These are phyloP conservation scores for Xylaria curta DNA, from an alignment of 495 filamentous ascomycete species.

Conservation along the genomic window DNA sequence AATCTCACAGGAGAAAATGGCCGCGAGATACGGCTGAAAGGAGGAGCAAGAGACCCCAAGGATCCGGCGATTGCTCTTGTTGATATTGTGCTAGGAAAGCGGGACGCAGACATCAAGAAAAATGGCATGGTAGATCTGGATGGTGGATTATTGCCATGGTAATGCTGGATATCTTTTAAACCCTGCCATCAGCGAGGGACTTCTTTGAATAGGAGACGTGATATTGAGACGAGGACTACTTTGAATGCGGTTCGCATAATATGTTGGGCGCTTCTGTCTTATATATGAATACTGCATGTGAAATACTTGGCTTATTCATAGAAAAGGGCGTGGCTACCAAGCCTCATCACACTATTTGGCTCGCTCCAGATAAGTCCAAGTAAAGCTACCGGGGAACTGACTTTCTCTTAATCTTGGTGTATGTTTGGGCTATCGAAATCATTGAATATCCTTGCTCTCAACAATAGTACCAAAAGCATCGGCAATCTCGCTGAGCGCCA, in stretches of 20 bases:
- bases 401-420: background rate
- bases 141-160: constrained; percentile 50
- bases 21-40: constrained; percentile 32
- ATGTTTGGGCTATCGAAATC: background rate
- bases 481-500: constrained; percentile 51
- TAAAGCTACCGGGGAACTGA: background rate
- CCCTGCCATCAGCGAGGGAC: background rate
- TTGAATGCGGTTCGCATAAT: background rate
- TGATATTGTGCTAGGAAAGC: constrained; percentile 48
- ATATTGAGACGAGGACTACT: background rate
- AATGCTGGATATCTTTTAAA: background rate
- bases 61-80: constrained; percentile 46
- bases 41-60: constrained; percentile 45
- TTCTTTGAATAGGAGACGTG: background rate
- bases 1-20: constrained; percentile 50
- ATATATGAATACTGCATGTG: background rate
- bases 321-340: background rate
- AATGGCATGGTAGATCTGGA: constrained; percentile 46
- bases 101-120: constrained; percentile 47
- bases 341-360: background rate
- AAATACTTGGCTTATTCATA: background rate
- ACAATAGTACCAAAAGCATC: constrained; percentile 58
- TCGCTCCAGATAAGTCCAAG: background rate
- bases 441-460: constrained; percentile 40
- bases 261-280: background rate